Base-by-base conservation (phyloP, 2,329 filamentous ascomycete genomes). In the Nannizziopsis arthrosporioides region DNA sequence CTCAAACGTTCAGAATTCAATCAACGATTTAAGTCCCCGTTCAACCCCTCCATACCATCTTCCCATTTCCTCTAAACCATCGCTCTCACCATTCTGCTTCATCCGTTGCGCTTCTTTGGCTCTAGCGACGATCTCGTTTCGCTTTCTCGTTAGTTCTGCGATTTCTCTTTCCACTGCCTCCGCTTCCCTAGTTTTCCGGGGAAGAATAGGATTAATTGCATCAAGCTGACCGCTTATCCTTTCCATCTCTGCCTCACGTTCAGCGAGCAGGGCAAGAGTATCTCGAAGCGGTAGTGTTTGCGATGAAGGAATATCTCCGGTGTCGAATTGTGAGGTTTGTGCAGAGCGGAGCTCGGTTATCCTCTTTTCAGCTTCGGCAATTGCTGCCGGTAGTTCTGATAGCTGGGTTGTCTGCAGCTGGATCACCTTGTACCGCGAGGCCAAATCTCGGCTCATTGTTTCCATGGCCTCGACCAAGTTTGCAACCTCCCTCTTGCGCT, bases 401-500 rank as follows among this genome's bases (percentile, higher is more conserved):
- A 80, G 64, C 48, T 74, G 69, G 2, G 68, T 64, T 30, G 68
- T 73, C 52, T 76, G 75, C 7, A 77, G 55, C 49, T 75, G 68
- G 18, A 80, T 60, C 7, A 70, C 68, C 51, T 78, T 73, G 53
- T 79, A 77, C 10, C 74, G 65, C 47, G 52, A 76, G 64, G 83
- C 81, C 35, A 88, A 60, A 57, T 83, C 76, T 42, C 78, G 71
- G 37, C 83, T 77, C 32, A 82, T 68, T 50, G 77, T 76, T 42
- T 93, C 86, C 56, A 95, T 74, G 52, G 84, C 80, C 17, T 72
- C 68, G 12, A 93, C 80, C 71, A 90, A 77, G 36, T 77, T 74
- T 9, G 79, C 78, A 1, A 94, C 86, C 52, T 89, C 82, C 12
- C 76, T 73, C 68, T 96, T 96, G 59, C 85, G 80, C 37, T 77